phyloP scores from a whole-genome alignment of 176 grass and related monocot species.

The Paspalum notatum region DNA sequence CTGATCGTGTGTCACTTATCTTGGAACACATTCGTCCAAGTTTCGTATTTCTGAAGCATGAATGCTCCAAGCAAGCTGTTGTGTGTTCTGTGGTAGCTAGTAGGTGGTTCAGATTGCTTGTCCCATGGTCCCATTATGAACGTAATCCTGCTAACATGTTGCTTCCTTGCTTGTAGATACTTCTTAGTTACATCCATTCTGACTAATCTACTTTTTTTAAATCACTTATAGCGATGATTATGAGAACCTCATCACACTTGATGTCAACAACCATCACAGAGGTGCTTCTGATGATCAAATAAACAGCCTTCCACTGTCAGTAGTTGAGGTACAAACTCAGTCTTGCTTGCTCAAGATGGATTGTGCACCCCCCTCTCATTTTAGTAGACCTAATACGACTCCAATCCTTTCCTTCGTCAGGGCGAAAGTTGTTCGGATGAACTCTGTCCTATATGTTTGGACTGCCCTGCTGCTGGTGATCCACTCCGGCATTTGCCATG shows the following conservation, averaged over 20 bases:
- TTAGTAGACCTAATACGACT: slow-evolving; percentile 22
- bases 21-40: not conserved
- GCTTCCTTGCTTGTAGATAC: slow-evolving; percentile 18
- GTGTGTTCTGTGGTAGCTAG: not conserved
- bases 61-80: not conserved
- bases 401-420: slow-evolving; percentile 40
- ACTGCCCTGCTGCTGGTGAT: slow-evolving; percentile 57
- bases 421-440: slow-evolving; percentile 43
- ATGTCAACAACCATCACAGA: slow-evolving; percentile 44
- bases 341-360: slow-evolving; percentile 19
- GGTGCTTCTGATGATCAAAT: slow-evolving; percentile 75
- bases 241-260: slow-evolving; percentile 52
- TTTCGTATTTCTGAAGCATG: slow-evolving; percentile 12
- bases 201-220: slow-evolving; percentile 20
- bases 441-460: slow-evolving; percentile 73
- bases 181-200: slow-evolving; percentile 2
- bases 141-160: not conserved
- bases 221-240: slow-evolving; percentile 69
- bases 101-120: slow-evolving; percentile 13
- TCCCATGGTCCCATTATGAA: slow-evolving; percentile 8
- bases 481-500: slow-evolving; percentile 72
- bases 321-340: slow-evolving; percentile 54
- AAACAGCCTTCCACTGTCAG: slow-evolving; percentile 67
- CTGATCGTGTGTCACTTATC: slow-evolving; percentile 2
- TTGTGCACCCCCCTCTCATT: not conserved